Base-by-base conservation (phyloP, 2,329 filamentous ascomycete species). In the Pyricularia sp. region DNA sequence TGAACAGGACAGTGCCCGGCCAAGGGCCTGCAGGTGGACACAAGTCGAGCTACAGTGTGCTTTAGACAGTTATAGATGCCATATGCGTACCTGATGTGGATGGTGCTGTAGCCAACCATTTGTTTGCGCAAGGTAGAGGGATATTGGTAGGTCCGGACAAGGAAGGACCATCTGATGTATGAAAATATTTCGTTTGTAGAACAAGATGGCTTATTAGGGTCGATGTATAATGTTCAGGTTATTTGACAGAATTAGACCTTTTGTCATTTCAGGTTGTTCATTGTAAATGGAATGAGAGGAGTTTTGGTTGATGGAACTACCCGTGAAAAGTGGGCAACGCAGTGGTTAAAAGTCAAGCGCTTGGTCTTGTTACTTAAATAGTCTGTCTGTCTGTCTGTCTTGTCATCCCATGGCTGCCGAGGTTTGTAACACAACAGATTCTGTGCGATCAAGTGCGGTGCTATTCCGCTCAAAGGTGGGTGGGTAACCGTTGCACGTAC, bases 1-100 rank as follows among this genome's bases (percentile, higher is more conserved):
- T 77, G 66, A 78, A 74, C 19, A 72, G 77, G 60, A 74, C 71
- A 62, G 71, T 73, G 44, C 63, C 75, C 31, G 72, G 71, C 64
- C 67, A 70, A 65, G 62, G 40, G 40, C 40, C 40, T 49, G 40
- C 19, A 49, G 40, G 40, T 5, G 65, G 65, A 63, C 69, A 70
- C 64, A 67, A 65, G 49, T 31, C 67, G 60, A 70, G 70, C 68
- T 63, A 67, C 65, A 68, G 68, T 66, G 68, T 73, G 63, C 67
- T 72, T 60, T 73, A 35, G 55, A 60, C 7, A 16, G n/a, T 13
- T 13, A 10, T 26, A 26, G 28, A 60, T 60, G 12, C 55, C 24
- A 24, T 30, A 28, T n/a, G 55, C 12, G 19, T 60, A 60, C 9
- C n/a, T 13, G 16, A 60, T 60, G 22, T 26, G 24, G 55, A 13